Evolutionary conservation across 2,329 filamentous ascomycete genomes (phyloP).

Genomic region (Fonsecaea monophora): DNA sequence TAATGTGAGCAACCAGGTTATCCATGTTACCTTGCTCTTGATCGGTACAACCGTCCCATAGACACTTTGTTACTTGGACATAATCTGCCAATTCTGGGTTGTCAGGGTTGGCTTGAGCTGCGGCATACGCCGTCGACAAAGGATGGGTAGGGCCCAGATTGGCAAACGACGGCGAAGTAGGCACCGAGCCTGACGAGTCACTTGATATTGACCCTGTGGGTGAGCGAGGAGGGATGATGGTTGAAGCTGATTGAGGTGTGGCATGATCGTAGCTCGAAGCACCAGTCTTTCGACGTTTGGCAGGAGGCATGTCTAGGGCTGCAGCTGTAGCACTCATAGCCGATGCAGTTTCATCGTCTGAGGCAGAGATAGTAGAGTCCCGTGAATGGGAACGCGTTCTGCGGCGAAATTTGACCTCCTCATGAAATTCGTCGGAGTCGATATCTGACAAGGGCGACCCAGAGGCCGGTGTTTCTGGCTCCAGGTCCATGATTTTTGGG

Average conservation of each 20-base stretch:
- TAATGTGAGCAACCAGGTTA: slow-evolving; percentile 79
- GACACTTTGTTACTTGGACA: slow-evolving; percentile 74
- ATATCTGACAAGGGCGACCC: slow-evolving; percentile 70
- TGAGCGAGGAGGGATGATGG: slow-evolving; percentile 48
- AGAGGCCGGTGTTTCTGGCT: slow-evolving; percentile 52
- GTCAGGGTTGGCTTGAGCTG: slow-evolving; percentile 43
- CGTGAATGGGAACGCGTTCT: slow-evolving; percentile 54
- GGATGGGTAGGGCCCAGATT: slow-evolving; percentile 55
- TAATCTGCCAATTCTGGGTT: slow-evolving; percentile 40
- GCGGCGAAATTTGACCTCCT: slow-evolving; percentile 62
- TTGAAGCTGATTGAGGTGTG: slow-evolving; percentile 54
- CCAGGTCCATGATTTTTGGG: slow-evolving; percentile 23
- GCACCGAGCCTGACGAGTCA: slow-evolving; percentile 86
- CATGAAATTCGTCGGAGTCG: slow-evolving; percentile 67
- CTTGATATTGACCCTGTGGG: slow-evolving; percentile 78
- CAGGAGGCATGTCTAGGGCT: slow-evolving; percentile 51
- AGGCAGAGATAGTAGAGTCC: slow-evolving; percentile 44
- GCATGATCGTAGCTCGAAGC: slow-evolving; percentile 56
- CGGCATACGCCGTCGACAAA: slow-evolving; percentile 41
- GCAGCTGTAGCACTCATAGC: slow-evolving; percentile 35
- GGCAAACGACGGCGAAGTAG: slow-evolving; percentile 72
- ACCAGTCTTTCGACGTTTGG: slow-evolving; percentile 57
- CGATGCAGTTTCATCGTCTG: slow-evolving; percentile 41
- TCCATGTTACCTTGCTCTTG: slow-evolving; percentile 82
- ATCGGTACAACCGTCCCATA: slow-evolving; percentile 75